Evolutionary conservation across 2,329 filamentous ascomycete species (phyloP).

Genomic region (Colletotrichum acutatum): DNA sequence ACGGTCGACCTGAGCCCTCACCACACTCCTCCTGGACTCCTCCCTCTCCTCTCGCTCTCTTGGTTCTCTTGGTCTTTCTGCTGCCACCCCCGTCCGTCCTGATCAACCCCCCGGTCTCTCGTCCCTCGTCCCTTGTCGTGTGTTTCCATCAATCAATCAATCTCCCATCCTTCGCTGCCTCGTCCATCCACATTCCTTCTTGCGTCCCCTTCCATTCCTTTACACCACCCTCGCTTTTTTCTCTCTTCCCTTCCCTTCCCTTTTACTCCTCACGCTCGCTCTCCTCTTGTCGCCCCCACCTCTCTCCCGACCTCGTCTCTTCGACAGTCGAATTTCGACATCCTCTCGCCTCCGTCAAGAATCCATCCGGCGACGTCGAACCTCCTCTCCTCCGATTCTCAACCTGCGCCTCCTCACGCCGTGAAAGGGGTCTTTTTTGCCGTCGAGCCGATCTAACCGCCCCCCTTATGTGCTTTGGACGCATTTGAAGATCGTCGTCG

Average conservation of each 20-base stretch:
- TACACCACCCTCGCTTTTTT: constrained; percentile 35
- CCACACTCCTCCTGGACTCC: neutral
- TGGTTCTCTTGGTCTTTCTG: constrained; percentile 4
- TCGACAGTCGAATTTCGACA: constrained; percentile 31
- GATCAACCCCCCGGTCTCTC: constrained; percentile 1
- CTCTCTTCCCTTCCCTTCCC: constrained; percentile 18
- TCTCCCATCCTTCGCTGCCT: constrained; percentile 36
- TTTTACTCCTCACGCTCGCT: constrained; percentile 35
- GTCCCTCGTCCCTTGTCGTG: constrained; percentile 34
- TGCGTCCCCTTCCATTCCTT: constrained; percentile 37
- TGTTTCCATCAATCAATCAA: constrained; percentile 39
- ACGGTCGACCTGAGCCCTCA: neutral
- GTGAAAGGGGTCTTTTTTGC: neutral
- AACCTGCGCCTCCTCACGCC: constrained; percentile 18
- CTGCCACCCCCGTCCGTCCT: constrained; percentile 23
- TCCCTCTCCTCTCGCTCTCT: neutral
- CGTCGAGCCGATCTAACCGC: constrained; percentile 1
- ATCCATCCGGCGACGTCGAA: constrained; percentile 35
- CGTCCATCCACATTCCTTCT: constrained; percentile 37
- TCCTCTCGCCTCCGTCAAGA: constrained; percentile 37
- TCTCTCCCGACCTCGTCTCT: constrained; percentile 27
- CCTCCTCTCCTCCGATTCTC: constrained; percentile 28
- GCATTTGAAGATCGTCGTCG: constrained; percentile 21
- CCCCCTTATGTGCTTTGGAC: constrained; percentile 21
- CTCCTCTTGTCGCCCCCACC: constrained; percentile 28